Conservation (phyloP, 2,329 filamentous ascomycete species). For the Fusarium tricinctum region DNA sequence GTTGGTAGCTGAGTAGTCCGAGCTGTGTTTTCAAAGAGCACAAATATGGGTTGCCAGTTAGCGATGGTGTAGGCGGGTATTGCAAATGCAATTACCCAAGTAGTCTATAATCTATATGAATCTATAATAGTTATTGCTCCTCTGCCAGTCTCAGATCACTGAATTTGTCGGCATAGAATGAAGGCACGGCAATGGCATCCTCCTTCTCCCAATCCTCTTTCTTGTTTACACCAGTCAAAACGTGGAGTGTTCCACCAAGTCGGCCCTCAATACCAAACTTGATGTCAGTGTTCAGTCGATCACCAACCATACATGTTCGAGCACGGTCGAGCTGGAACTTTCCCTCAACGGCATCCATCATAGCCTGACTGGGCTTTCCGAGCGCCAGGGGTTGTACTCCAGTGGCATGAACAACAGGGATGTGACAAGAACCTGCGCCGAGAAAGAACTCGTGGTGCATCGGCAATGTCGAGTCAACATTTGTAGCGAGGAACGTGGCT, state of each 20-base stretch:
- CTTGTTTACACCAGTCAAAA: conserved; percentile 89
- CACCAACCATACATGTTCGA: conserved; percentile 94
- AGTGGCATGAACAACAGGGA: conserved; percentile 81
- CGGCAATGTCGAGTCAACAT: conserved; percentile 91
- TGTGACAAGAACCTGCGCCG: conserved; percentile 86
- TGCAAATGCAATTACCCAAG: conserved; percentile 8
- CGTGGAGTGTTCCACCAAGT: conserved; percentile 90
- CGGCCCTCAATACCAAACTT: conserved; percentile 93
- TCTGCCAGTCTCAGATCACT: conserved; percentile 73
- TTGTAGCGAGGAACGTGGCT: conserved; percentile 91
- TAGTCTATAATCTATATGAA: conserved; percentile 41
- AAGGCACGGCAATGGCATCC: conserved; percentile 77
- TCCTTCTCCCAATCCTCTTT: conserved; percentile 85
- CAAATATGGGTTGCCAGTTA: too few species aligned
- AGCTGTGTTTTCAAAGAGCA: not conserved
- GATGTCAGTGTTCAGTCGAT: conserved; percentile 95
- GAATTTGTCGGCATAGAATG: conserved; percentile 86
- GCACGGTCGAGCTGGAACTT: conserved; percentile 90
- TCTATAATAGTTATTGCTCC: conserved; percentile 37
- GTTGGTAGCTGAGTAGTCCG: too few species aligned
- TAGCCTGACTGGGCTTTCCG: conserved; percentile 96
- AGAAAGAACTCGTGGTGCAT: conserved; percentile 87
- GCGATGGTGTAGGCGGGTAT: not conserved
- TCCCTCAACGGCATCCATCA: conserved; percentile 99
- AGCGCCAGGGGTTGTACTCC: conserved; percentile 79